phyloP scores from a whole-genome alignment of 352 stramenopile genomes.

The Globisporangium carolinianum region DNA sequence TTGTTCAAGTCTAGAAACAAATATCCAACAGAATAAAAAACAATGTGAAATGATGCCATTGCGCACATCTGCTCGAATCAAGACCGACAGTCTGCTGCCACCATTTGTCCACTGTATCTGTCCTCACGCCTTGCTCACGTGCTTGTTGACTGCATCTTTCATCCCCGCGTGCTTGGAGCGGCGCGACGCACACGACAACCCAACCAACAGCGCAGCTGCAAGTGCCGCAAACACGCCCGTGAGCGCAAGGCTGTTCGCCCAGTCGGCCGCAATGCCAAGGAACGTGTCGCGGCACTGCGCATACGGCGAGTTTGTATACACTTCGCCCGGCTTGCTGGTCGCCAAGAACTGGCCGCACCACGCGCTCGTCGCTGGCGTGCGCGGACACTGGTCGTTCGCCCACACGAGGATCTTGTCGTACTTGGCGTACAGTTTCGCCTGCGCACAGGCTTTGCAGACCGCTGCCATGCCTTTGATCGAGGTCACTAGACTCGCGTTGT shows the following conservation, averaged over 20 bases:
- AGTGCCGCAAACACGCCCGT: conserved; percentile 48
- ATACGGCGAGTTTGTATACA: conserved; percentile 68
- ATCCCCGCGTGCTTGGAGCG: conserved; percentile 18
- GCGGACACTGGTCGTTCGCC: conserved; percentile 70
- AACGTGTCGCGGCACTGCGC: conserved; percentile 65
- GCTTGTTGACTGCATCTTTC: neutral
- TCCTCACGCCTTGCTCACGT: neutral
- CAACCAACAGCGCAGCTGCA: conserved; percentile 41
- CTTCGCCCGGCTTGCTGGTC: conserved; percentile 25
- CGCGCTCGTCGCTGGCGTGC: conserved; percentile 35
- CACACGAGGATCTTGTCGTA: conserved; percentile 73
- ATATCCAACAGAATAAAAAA: too few relatives aligned
- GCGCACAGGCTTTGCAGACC: conserved; percentile 43
- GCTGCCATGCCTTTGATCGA: conserved; percentile 18
- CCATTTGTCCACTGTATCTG: neutral
- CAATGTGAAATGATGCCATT: too few relatives aligned
- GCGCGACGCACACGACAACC: conserved; percentile 55
- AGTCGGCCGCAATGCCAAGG: conserved; percentile 56
- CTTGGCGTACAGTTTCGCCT: conserved; percentile 50
- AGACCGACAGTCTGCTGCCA: too few relatives aligned
- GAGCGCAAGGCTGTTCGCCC: conserved; percentile 43
- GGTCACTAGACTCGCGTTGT: conserved; percentile 25
- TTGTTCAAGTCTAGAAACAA: too few relatives aligned
- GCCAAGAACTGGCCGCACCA: conserved; percentile 61
- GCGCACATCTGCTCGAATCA: too few relatives aligned